A percentile compares a stretch with the other conserved stretches of the same genome.
Evolutionary conservation across 108 stramenopile genomes (phyloP).

Genomic region (Schizochytrium sp.): DNA sequence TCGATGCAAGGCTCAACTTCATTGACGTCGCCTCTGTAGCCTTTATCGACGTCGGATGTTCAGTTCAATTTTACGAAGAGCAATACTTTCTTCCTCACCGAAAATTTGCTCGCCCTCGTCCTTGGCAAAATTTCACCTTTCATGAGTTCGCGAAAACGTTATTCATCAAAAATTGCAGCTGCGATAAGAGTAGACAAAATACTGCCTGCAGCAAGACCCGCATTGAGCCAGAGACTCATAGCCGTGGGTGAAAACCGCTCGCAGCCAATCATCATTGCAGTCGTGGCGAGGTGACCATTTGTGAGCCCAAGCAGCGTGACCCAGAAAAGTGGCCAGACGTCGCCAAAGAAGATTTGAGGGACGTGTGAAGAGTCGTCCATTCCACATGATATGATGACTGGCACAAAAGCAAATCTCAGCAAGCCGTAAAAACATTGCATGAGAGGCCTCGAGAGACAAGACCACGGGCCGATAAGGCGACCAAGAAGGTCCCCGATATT

Average conservation of each 20-base stretch:
- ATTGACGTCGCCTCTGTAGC: no score
- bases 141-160: no score
- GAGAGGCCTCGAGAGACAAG: background rate
- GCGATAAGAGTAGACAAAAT: background rate
- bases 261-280: background rate
- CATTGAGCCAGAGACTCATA: slow-evolving; percentile 1
- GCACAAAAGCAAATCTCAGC: background rate
- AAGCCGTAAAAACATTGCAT: background rate
- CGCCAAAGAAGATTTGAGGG: background rate
- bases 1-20: no score
- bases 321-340: background rate
- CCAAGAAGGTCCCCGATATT: background rate
- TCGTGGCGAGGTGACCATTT: background rate
- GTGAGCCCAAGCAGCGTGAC: background rate
- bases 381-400: background rate
- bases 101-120: no score
- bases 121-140: no score
- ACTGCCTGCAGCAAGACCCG: background rate
- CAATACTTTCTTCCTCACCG: no score
- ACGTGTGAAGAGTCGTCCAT: background rate
- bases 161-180: background rate
- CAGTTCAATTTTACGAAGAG: no score
- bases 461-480: background rate
- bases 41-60: no score
- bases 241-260: background rate